Evolutionary conservation across 1,139 yeast species (phyloP).

Genomic region (Taiozyma sp.): DNA sequence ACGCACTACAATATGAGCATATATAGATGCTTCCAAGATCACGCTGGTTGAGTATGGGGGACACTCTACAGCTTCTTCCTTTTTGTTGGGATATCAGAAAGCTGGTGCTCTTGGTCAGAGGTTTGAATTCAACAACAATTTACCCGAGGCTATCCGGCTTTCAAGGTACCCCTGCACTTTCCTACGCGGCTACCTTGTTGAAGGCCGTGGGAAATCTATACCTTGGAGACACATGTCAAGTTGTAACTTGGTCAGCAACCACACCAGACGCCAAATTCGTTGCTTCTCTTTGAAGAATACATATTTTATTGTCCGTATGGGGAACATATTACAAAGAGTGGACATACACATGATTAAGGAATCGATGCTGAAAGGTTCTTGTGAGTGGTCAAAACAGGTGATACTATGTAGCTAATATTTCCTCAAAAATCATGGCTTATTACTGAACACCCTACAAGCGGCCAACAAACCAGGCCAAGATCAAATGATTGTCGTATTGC

Average conservation of each 20-base stretch:
- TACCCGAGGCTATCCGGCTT: no score
- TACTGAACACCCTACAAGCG: background rate
- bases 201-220: background rate
- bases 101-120: no score
- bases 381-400: background rate
- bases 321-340: background rate
- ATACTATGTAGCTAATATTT: background rate
- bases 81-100: no score
- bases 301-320: background rate
- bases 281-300: background rate
- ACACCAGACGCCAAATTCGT: background rate
- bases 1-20: no score
- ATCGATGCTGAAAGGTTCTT: no score
- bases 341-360: no score
- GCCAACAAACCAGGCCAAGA: background rate
- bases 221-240: background rate
- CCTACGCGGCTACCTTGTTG: background rate
- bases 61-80: no score
- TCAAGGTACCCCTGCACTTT: no score
- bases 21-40: no score
- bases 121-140: no score
- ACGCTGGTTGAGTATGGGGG: no score
- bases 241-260: background rate
- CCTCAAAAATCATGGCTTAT: background rate
- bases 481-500: background rate